These are phyloP conservation scores for Cochlearia excelsa DNA, from an alignment of 345 rosid species.

Conservation along the genomic window DNA sequence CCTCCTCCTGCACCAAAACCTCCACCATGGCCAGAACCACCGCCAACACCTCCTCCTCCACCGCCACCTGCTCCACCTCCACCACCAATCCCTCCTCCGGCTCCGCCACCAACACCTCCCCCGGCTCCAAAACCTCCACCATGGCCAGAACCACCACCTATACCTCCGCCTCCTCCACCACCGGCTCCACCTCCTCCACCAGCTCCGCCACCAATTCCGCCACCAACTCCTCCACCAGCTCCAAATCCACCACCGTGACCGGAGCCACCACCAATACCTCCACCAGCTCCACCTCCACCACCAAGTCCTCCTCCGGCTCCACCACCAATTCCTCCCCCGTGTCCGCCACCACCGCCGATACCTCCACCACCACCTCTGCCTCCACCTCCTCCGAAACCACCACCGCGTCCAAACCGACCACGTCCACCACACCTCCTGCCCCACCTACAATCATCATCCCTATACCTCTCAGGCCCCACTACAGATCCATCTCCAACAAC, in stretches of 20 bases:
- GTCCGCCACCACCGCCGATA: constrained; percentile 42
- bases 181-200: constrained; percentile 43
- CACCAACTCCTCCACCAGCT: constrained; percentile 34
- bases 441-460: constrained; percentile 45
- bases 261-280: constrained; percentile 35
- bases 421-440: constrained; percentile 37
- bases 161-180: constrained; percentile 33
- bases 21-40: constrained; percentile 42
- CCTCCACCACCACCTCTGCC: constrained; percentile 44
- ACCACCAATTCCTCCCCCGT: constrained; percentile 40
- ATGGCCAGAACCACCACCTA: constrained; percentile 27
- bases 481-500: constrained; percentile 37
- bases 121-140: constrained; percentile 22
- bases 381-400: constrained; percentile 39
- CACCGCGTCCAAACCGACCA: constrained; percentile 37
- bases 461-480: constrained; percentile 33
- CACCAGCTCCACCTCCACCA: constrained; percentile 28
- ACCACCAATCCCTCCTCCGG: constrained; percentile 31
- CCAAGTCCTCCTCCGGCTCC: constrained; percentile 35
- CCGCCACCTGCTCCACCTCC: constrained; percentile 41
- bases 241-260: constrained; percentile 40
- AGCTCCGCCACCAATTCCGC: constrained; percentile 36
- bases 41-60: constrained; percentile 40
- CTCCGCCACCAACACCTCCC: constrained; percentile 30
- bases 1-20: constrained; percentile 48